A percentile compares a stretch with the other conserved stretches of the same genome.
These are phyloP conservation scores for Phytophthora pinifolia DNA, from an alignment of 352 stramenopile genomes.

Conservation along the genomic window DNA sequence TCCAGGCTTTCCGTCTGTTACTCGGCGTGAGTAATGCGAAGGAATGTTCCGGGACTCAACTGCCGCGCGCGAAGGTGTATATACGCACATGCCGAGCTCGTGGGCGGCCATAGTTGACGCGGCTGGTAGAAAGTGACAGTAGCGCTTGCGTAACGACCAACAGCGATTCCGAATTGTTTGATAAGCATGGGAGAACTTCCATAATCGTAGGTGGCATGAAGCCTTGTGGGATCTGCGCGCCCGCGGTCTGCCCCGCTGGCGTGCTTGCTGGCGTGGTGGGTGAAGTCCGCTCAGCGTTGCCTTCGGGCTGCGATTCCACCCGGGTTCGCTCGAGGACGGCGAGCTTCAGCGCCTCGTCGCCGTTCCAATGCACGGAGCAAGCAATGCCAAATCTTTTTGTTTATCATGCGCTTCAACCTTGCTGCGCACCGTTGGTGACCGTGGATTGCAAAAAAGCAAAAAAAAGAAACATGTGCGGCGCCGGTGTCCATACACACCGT, in stretches of 20 bases:
- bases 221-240: constrained; percentile 6
- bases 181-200: constrained; percentile 24
- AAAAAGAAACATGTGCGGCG: constrained; percentile 10
- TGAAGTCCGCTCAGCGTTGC: constrained; percentile 15
- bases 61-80: constrained; percentile 18
- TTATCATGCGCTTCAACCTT: background rate
- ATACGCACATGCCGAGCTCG: constrained; percentile 2
- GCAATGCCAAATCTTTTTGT: constrained; percentile 1
- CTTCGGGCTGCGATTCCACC: constrained; percentile 7
- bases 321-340: background rate
- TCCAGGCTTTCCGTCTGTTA: constrained; percentile 13
- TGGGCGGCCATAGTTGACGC: background rate
- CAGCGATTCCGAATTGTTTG: constrained; percentile 25
- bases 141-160: constrained; percentile 16
- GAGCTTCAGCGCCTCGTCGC: constrained; percentile 6
- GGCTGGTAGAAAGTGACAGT: constrained; percentile 2
- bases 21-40: constrained; percentile 18
- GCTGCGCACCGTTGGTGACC: too few relatives aligned
- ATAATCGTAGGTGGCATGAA: constrained; percentile 27
- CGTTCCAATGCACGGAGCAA: constrained; percentile 14
- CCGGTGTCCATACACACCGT: too few relatives aligned
- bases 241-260: constrained; percentile 21
- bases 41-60: constrained; percentile 25
- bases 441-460: constrained; percentile 10
- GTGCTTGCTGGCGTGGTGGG: constrained; percentile 30